Base-by-base conservation (phyloP, 2,329 filamentous ascomycete genomes). In the Pseudogymnoascus sp. region DNA sequence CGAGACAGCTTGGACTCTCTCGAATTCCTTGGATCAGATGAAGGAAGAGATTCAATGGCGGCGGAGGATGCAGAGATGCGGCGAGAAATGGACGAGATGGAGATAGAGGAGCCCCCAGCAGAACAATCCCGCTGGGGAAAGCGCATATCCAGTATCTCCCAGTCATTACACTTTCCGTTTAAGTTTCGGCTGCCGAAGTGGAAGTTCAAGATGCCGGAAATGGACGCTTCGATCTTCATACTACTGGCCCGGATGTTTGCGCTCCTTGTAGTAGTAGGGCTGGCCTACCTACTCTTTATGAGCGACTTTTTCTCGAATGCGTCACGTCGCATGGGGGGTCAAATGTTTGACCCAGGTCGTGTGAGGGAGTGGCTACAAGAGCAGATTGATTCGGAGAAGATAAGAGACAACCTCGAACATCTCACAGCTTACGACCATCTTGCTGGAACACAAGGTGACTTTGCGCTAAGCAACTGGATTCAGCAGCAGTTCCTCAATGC, bases 381-480 rank as follows among this genome's bases (percentile, higher is more conserved):
- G 59, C 86, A 85, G 69, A 84, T 96, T 67, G 88, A 96, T 70
- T 80, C 84, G 62, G 80, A 81, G 64, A 81, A 82, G 60, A 88
- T 95, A 73, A 83, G 86, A 66, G 87, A 90, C 41, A 89, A 90
- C 63, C 77, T 96, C 64, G 79, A 84, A 70, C 89, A 93, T 71
- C 86, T 93, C 66, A 93, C 91, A 4, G 84, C 83, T 62, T 96
- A 90, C 72, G 90, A 95, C 65, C 95, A 97, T 75, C 82, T 97
- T 65, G 95, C 91, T 1, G 95, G 95, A n/a, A 96, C 92, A 2
- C 88, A 96, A 77, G 95, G 95, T 58, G 93, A 96, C 76, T 92
- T 88, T 70, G 90, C 88, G 52, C 81, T 96, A 62, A 93, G 91
- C 6, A 84, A 91, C 77, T 96, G 93, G 79, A 85, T 97, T 62